These are phyloP conservation scores for Starmerella floricola DNA, from an alignment of 805 yeast species.

Conservation along the genomic window DNA sequence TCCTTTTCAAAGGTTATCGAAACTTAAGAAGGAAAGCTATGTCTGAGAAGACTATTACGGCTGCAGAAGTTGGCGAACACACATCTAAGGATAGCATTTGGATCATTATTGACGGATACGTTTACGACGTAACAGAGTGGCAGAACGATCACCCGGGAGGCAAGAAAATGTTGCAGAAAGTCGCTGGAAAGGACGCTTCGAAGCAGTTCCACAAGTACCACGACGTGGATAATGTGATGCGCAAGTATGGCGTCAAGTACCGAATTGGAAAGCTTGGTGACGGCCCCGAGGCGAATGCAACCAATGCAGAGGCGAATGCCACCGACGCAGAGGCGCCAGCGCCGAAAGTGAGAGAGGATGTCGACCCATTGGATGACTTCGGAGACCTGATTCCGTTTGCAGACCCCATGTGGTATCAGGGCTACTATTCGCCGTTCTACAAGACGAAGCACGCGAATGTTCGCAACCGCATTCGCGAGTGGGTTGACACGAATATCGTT, in stretches of 20 bases:
- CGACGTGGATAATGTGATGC: constrained; percentile 30
- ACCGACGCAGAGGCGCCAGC: background rate
- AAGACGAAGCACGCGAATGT: constrained; percentile 31
- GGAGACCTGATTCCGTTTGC: constrained; percentile 32
- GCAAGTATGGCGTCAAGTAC: constrained; percentile 28
- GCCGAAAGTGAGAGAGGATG: too few relatives aligned
- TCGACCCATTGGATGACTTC: constrained; percentile 20
- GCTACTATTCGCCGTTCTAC: constrained; percentile 32
- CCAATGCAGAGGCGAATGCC: constrained; percentile 9
- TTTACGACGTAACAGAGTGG: constrained; percentile 63
- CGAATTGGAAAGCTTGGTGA: constrained; percentile 25
- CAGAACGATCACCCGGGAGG: constrained; percentile 73
- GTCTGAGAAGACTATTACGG: constrained; percentile 14
- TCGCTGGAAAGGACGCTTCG: constrained; percentile 70
- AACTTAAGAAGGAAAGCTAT: background rate
- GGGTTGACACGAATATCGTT: constrained; percentile 31
- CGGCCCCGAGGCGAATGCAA: too few relatives aligned
- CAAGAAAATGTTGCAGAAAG: constrained; percentile 58
- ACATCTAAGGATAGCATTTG: constrained; percentile 66
- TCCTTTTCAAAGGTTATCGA: too few relatives aligned
- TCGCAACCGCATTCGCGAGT: constrained; percentile 32
- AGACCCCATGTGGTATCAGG: constrained; percentile 37
- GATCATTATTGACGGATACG: constrained; percentile 73
- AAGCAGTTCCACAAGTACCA: constrained; percentile 47
- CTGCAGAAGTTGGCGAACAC: constrained; percentile 54